A percentile compares a stretch with the other conserved stretches of the same genome.
Evolutionary conservation across 2,329 filamentous ascomycete species (phyloP).

Genomic region (Furcasterigmium sp.): DNA sequence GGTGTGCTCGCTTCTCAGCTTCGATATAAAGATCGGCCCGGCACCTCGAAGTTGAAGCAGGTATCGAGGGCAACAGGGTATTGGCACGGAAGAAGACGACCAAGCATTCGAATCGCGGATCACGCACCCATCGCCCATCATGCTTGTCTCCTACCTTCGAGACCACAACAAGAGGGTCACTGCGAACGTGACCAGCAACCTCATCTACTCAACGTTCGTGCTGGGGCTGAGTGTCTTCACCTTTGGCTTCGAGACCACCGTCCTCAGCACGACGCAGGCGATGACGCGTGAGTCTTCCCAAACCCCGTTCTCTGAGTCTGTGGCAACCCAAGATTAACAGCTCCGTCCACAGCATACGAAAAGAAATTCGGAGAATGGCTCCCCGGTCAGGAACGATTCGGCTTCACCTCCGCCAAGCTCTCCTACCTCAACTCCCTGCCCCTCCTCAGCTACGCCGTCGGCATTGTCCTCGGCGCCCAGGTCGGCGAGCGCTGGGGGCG

Average conservation of each 20-base stretch:
- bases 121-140: slow-evolving; percentile 2
- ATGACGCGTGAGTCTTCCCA: slow-evolving; percentile 11
- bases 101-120: not conserved
- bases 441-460: slow-evolving; percentile 12
- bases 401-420: slow-evolving; percentile 11
- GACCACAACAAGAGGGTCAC: slow-evolving; percentile 14
- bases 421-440: slow-evolving; percentile 16
- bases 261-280: slow-evolving; percentile 14
- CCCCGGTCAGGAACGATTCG: slow-evolving; percentile 6
- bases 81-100: no score
- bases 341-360: slow-evolving; percentile 8
- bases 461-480: slow-evolving; percentile 9
- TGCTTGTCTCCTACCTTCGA: slow-evolving; percentile 7
- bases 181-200: slow-evolving; percentile 12
- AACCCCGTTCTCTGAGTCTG: no score
- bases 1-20: no score
- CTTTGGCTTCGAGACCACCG: slow-evolving; percentile 15
- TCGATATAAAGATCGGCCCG: no score
- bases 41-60: no score
- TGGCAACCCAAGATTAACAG: not conserved
- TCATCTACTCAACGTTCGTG: slow-evolving; percentile 12
- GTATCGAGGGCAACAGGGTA: no score
- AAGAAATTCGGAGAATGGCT: slow-evolving; percentile 11
- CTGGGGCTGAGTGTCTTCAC: slow-evolving; percentile 16
- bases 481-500: slow-evolving; percentile 14